A percentile compares a stretch with the other conserved stretches of the same genome.
These are phyloP conservation scores for Aspergillus ochraceus DNA, from an alignment of 2,329 filamentous ascomycete species.

Conservation along the genomic window DNA sequence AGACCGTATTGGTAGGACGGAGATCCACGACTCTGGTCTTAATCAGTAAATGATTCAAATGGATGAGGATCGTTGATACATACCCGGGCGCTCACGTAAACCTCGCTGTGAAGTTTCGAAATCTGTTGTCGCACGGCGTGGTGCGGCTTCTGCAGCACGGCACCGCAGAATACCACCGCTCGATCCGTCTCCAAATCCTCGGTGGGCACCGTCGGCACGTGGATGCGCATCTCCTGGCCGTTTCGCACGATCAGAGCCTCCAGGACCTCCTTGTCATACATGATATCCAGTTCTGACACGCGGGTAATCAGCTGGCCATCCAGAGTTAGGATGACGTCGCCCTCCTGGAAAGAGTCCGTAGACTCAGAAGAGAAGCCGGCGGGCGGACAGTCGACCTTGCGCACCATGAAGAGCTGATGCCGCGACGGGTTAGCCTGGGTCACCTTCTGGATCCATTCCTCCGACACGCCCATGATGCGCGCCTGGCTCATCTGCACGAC, in stretches of 20 bases:
- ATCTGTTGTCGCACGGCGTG: slow-evolving; percentile 97
- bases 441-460: slow-evolving; percentile 93
- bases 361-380: slow-evolving; percentile 39
- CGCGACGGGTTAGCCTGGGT: slow-evolving; percentile 84
- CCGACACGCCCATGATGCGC: slow-evolving; percentile 92
- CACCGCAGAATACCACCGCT: slow-evolving; percentile 92
- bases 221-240: slow-evolving; percentile 73
- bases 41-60: slow-evolving; percentile 10
- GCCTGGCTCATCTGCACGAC: slow-evolving; percentile 97
- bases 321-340: slow-evolving; percentile 86
- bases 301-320: slow-evolving; percentile 92
- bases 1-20: slow-evolving; percentile 88
- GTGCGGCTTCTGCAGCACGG: slow-evolving; percentile 87
- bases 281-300: slow-evolving; percentile 88
- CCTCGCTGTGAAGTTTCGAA: slow-evolving; percentile 90
- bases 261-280: slow-evolving; percentile 85
- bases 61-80: slow-evolving; percentile 12
- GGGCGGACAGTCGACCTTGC: slow-evolving; percentile 73
- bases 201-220: slow-evolving; percentile 81
- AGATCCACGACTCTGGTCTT: slow-evolving; percentile 65
- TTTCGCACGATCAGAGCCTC: slow-evolving; percentile 85
- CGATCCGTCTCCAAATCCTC: slow-evolving; percentile 90
- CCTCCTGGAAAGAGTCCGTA: slow-evolving; percentile 74
- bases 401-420: slow-evolving; percentile 97
- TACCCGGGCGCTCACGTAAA: slow-evolving; percentile 84